Evolutionary conservation across 2,329 filamentous ascomycete genomes (phyloP).

Genomic region (Dryadomyces sulphureus): DNA sequence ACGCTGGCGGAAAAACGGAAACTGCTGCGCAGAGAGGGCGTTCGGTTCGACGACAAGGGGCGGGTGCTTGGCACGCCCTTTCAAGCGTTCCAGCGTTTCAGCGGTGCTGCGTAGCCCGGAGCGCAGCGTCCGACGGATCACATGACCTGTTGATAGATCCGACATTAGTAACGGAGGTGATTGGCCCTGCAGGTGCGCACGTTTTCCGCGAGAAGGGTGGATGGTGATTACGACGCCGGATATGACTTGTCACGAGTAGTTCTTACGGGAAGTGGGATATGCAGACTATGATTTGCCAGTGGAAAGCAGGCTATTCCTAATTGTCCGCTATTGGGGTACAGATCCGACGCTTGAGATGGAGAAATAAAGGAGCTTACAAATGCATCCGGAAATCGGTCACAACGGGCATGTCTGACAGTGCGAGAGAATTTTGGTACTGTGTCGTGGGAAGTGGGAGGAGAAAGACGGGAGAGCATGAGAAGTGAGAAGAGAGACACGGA

Average conservation of each 20-base stretch:
- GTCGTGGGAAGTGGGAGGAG: too few relatives aligned
- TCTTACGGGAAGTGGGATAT: neutral
- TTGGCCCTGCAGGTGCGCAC: neutral
- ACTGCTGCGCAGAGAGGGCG: conserved; percentile 48
- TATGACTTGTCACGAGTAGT: neutral
- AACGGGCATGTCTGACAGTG: too few relatives aligned
- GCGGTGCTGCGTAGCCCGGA: too few relatives aligned
- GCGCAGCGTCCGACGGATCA: too few relatives aligned
- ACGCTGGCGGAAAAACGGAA: conserved; percentile 47
- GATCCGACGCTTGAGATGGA: neutral
- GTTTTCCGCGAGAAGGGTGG: neutral
- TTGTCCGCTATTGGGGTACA: neutral
- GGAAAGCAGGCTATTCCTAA: neutral
- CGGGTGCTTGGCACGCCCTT: conserved; percentile 45
- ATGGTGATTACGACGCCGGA: neutral
- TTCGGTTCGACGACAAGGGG: conserved; percentile 45
- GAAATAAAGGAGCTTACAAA: too few relatives aligned
- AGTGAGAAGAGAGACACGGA: too few relatives aligned
- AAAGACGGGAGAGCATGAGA: too few relatives aligned
- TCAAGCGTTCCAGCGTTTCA: conserved; percentile 24
- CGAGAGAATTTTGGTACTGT: too few relatives aligned
- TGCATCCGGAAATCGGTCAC: too few relatives aligned
- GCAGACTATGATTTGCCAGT: neutral
- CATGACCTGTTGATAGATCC: too few relatives aligned
- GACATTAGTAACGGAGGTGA: neutral